Conservation (phyloP, 2,329 filamentous ascomycete genomes). For the Sporothrix brasiliensis region DNA sequence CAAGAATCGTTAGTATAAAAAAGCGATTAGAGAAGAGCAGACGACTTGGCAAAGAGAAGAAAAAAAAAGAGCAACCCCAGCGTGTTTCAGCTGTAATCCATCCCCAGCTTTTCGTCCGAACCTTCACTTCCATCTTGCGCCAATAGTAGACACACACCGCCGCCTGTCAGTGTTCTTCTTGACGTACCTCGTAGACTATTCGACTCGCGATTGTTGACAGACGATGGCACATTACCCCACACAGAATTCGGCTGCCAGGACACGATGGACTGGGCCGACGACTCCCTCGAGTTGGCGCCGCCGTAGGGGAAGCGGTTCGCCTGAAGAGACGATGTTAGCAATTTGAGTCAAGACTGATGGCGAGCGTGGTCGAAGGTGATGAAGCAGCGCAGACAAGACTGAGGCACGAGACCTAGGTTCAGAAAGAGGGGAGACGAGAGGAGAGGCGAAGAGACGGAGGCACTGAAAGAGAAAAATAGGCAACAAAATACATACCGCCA, state of each 20-base stretch:
- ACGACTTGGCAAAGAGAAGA: neutral
- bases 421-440: neutral
- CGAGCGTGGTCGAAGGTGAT: neutral
- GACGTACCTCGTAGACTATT: constrained; percentile 54
- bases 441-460: neutral
- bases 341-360: neutral
- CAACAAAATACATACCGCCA: constrained; percentile 14
- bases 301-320: constrained; percentile 28
- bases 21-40: neutral
- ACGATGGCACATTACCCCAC: constrained; percentile 49
- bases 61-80: too few species aligned
- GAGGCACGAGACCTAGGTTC: constrained; percentile 1
- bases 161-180: neutral
- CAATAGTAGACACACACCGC: neutral
- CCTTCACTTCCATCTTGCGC: neutral
- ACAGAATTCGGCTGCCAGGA: constrained; percentile 51
- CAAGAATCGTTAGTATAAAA: neutral
- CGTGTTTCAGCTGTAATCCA: too few species aligned
- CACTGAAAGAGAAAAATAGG: too few species aligned
- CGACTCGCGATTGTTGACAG: constrained; percentile 50
- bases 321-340: constrained; percentile 8
- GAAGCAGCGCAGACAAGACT: neutral
- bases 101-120: neutral
- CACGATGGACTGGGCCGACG: constrained; percentile 46
- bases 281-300: constrained; percentile 40